These are phyloP conservation scores for Conringia planisiliqua DNA, from an alignment of 345 rosid genomes.

Conservation along the genomic window DNA sequence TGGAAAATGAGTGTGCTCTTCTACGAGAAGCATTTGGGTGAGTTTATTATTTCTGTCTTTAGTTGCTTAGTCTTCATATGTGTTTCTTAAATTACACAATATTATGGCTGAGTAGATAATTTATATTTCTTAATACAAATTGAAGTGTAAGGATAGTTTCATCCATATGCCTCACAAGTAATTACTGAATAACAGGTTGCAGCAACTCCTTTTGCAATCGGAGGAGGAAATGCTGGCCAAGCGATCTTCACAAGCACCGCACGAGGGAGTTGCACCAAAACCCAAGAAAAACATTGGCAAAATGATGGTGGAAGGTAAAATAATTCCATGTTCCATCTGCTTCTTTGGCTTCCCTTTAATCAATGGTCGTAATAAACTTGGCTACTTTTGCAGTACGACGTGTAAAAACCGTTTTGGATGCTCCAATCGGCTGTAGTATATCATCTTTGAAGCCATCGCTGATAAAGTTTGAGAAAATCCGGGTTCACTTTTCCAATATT, in stretches of 20 bases:
- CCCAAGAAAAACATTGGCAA: slow-evolving; percentile 81
- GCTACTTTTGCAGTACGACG: slow-evolving; percentile 64
- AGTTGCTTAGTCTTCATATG: neutral
- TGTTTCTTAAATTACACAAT: neutral
- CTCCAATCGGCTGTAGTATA: slow-evolving; percentile 81
- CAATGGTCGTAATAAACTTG: neutral
- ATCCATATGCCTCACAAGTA: slow-evolving; percentile 4
- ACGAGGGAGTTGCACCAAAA: slow-evolving; percentile 64
- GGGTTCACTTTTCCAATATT: slow-evolving; percentile 55
- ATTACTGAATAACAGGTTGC: slow-evolving; percentile 45
- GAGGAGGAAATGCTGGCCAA: slow-evolving; percentile 83
- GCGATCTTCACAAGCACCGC: slow-evolving; percentile 58
- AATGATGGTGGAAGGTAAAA: slow-evolving; percentile 92
- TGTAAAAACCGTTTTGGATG: slow-evolving; percentile 72
- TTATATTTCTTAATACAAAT: neutral
- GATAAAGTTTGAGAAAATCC: slow-evolving; percentile 56
- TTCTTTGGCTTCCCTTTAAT: neutral
- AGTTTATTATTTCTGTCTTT: slow-evolving; percentile 17
- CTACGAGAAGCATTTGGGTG: slow-evolving; percentile 89
- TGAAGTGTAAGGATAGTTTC: neutral
- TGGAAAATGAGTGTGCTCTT: slow-evolving; percentile 88
- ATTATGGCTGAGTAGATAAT: neutral
- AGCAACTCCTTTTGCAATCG: slow-evolving; percentile 78
- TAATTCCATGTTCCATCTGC: neutral
- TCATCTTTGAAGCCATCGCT: slow-evolving; percentile 58